Conservation (phyloP, 371 early-diverging fungal genomes). For the Apophysomyces trapeziformis region DNA sequence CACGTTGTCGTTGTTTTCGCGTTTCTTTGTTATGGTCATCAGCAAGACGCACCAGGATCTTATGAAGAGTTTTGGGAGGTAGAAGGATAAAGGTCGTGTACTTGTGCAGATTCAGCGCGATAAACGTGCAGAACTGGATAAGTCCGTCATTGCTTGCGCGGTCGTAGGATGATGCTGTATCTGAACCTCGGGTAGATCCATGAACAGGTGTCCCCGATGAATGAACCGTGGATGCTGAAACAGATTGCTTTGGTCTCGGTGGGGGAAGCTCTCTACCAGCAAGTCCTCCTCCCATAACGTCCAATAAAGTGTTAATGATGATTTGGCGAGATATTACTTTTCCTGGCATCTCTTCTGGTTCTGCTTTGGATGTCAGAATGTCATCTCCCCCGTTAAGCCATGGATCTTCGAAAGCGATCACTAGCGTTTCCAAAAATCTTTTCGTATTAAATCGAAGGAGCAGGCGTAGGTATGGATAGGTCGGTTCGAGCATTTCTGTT, state of each 20-base stretch:
- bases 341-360: slow-evolving; percentile 63
- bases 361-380: slow-evolving; percentile 54
- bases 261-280: slow-evolving; percentile 35
- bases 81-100: slow-evolving; percentile 67
- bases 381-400: slow-evolving; percentile 70
- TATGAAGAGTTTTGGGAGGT: slow-evolving; percentile 61
- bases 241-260: slow-evolving; percentile 46
- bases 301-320: slow-evolving; percentile 73
- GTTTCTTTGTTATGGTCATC: slow-evolving; percentile 55
- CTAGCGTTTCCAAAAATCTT: slow-evolving; percentile 70
- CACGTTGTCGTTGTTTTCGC: slow-evolving; percentile 68
- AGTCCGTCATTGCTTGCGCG: slow-evolving; percentile 44
- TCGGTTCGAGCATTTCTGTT: slow-evolving; percentile 62
- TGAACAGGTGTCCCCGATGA: slow-evolving; percentile 16
- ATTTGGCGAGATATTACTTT: slow-evolving; percentile 75
- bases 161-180: slow-evolving; percentile 18
- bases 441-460: slow-evolving; percentile 69
- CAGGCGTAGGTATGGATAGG: slow-evolving; percentile 76
- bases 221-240: slow-evolving; percentile 18
- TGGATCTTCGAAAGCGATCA: slow-evolving; percentile 72
- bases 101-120: slow-evolving; percentile 67
- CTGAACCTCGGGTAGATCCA: slow-evolving; percentile 12
- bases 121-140: slow-evolving; percentile 69
- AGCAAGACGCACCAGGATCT: slow-evolving; percentile 64
- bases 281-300: slow-evolving; percentile 56